Base-by-base conservation (phyloP, 805 yeast genomes). In the Saccharomycopsis selenospora region DNA sequence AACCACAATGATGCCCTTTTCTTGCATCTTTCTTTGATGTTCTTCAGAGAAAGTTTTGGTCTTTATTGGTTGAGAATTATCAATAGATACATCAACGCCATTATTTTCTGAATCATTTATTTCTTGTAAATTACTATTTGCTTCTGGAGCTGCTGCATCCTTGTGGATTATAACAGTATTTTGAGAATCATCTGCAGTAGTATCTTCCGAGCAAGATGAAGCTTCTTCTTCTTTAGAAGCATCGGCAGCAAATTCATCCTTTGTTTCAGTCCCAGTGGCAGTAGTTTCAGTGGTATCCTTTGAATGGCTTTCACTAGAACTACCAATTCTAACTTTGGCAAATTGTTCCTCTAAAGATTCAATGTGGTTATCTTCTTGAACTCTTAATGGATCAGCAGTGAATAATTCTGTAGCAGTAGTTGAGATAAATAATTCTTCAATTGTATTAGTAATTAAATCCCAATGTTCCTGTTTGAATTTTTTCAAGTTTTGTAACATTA, bases 361-460 rank as follows among this genome's bases (percentile, higher is more conserved):
- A 7, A 27, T n/a, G 29, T 48, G 46, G 27, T 43, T 43, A 7
- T 40, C 29, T 30, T 43, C 40, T 22, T 50, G 48, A 4, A 14
- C 41, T 46, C 48, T 46, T 25, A 52, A 44, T 10, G 82, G 81
- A 57, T 77, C 83, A 25, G 75, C 68, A 24, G 74, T 80, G 62
- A 89, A 86, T 52, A 93, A 70, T 62, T 90, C 97, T 45, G 69
- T 72, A 1, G 99, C 97, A 0, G 95, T 85, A 1, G 98, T 90
- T 53, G 81, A 68, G 20, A 77, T 82, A 64, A 93, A 93, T 55
- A 93, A 70, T 41, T 71, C 73, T 11, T 70, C 77, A 57, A 93
- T 80, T 1, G 88, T 79, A 2, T 64, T 70, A 11, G 80, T 80
- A 17, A 90, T 70, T 59, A 77, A 69, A 8, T 66, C 67, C 99